These are phyloP conservation scores for Colletotrichum sp. DNA, from an alignment of 2,329 filamentous ascomycete species.

Conservation along the genomic window DNA sequence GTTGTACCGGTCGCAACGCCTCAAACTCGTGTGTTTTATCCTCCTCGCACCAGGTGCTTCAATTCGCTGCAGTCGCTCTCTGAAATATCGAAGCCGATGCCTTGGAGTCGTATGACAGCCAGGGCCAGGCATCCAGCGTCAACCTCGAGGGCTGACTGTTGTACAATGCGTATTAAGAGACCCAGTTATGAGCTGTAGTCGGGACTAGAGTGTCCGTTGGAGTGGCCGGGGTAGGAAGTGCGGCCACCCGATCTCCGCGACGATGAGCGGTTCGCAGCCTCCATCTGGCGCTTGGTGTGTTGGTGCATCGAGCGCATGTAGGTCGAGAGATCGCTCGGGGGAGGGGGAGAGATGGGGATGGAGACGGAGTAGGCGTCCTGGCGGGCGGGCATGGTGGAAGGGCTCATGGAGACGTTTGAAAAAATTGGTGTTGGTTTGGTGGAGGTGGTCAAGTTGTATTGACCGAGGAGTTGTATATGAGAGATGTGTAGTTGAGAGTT, in stretches of 20 bases:
- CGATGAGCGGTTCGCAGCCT: constrained; percentile 55
- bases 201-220: constrained; percentile 30
- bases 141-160: neutral
- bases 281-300: constrained; percentile 71
- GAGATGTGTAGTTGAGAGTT: no score
- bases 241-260: constrained; percentile 24
- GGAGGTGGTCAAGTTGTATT: neutral
- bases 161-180: neutral
- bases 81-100: neutral
- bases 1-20: neutral
- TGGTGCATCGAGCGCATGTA: constrained; percentile 68
- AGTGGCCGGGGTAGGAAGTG: constrained; percentile 23
- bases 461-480: neutral
- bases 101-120: neutral
- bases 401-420: constrained; percentile 6
- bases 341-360: constrained; percentile 42
- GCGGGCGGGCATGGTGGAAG: constrained; percentile 40
- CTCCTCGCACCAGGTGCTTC: neutral
- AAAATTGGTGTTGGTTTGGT: neutral
- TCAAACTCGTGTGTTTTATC: neutral
- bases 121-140: accelerated
- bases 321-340: constrained; percentile 53
- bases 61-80: neutral
- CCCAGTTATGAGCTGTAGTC: constrained; percentile 2
- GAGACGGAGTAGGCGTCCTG: constrained; percentile 39